Percentiles rank a stretch among this genome's conserved stretches.
Conservation (phyloP, 805 yeast species). For the Myxozyma mucilagina region DNA sequence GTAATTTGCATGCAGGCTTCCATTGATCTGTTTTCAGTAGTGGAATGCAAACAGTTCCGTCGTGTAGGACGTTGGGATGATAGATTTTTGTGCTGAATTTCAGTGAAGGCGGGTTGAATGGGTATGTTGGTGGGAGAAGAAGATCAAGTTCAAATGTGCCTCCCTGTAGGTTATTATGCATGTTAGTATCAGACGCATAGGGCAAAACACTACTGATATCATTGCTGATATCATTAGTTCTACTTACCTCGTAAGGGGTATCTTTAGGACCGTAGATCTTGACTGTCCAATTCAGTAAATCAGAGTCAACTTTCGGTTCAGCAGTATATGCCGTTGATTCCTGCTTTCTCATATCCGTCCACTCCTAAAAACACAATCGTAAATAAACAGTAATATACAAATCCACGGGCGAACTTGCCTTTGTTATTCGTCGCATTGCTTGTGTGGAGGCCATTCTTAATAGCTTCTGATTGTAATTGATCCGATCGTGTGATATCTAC, state of each 20-base stretch:
- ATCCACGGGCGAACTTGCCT: background rate
- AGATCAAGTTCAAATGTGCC: slow-evolving; percentile 84
- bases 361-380: slow-evolving; percentile 12
- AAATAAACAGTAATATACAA: too few relatives aligned
- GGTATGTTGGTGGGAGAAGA: slow-evolving; percentile 89
- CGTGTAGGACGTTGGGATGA: slow-evolving; percentile 84
- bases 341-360: slow-evolving; percentile 43
- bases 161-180: slow-evolving; percentile 44
- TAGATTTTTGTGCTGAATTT: slow-evolving; percentile 80
- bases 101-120: slow-evolving; percentile 82
- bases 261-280: slow-evolving; percentile 90
- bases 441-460: slow-evolving; percentile 24
- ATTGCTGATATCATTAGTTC: background rate
- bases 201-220: too few relatives aligned
- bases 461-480: background rate
- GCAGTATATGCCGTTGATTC: slow-evolving; percentile 90
- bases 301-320: slow-evolving; percentile 82
- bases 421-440: slow-evolving; percentile 28
- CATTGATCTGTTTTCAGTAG: slow-evolving; percentile 80
- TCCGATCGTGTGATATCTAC: background rate
- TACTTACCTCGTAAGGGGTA: slow-evolving; percentile 52
- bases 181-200: background rate
- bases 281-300: slow-evolving; percentile 89
- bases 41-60: slow-evolving; percentile 84
- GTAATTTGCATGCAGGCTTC: slow-evolving; percentile 87